Evolutionary conservation across 768 basidiomycete species (phyloP).

Genomic region (Tulasnella sp.): DNA sequence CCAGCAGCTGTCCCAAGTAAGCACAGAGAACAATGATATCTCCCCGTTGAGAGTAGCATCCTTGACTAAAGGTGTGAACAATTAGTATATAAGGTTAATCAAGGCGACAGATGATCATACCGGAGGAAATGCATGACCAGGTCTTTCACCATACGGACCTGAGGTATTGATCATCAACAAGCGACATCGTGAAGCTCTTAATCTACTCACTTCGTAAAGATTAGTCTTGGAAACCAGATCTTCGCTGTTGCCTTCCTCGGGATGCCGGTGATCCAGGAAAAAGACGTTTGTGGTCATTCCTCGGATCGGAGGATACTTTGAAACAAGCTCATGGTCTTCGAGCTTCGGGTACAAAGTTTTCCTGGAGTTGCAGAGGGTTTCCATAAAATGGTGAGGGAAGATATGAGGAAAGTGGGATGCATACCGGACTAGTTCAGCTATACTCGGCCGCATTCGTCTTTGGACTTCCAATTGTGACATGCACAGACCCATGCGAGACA

Average conservation of each 20-base stretch:
- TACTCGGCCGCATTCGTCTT: constrained; percentile 60
- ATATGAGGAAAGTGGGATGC: neutral
- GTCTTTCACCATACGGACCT: constrained; percentile 40
- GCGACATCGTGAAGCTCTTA: neutral
- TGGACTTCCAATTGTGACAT: constrained; percentile 68
- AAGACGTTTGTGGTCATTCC: constrained; percentile 55
- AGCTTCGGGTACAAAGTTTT: constrained; percentile 50
- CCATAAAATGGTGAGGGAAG: neutral
- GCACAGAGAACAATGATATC: constrained; percentile 46
- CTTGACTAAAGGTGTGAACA: constrained; percentile 34
- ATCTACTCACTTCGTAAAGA: constrained; percentile 41
- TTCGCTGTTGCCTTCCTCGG: constrained; percentile 46
- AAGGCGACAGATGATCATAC: neutral
- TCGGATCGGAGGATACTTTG: constrained; percentile 40
- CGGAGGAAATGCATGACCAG: constrained; percentile 41
- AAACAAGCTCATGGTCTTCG: constrained; percentile 44
- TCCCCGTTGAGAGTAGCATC: constrained; percentile 34
- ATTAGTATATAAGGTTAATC: neutral
- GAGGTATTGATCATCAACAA: constrained; percentile 16
- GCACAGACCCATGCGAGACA: constrained; percentile 40
- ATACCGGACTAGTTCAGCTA: constrained; percentile 50
- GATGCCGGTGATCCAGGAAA: constrained; percentile 58
- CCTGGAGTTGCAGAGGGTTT: constrained; percentile 23
- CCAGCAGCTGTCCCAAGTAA: constrained; percentile 40
- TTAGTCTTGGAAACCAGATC: constrained; percentile 61